Percentiles rank a stretch among this genome's conserved stretches.
phyloP scores from a whole-genome alignment of 768 basidiomycete species.

The Auriscalpium vulgare region DNA sequence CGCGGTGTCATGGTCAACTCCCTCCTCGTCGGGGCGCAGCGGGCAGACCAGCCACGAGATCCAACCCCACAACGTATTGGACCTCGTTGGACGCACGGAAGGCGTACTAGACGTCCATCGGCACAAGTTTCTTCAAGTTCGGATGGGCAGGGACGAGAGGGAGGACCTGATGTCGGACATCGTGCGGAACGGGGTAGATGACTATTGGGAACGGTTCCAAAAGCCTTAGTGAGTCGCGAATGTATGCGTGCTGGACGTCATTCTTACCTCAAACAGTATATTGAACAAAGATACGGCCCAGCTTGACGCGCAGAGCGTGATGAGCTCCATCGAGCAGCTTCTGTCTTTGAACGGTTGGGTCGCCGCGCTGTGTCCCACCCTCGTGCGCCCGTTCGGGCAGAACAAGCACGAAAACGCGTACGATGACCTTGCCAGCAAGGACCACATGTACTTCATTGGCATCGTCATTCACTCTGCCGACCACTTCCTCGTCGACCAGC shows the following conservation, averaged over 20 bases:
- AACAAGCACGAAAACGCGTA: slow-evolving; percentile 81
- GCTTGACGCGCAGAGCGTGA: slow-evolving; percentile 84
- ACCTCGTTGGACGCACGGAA: slow-evolving; percentile 58
- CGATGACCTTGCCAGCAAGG: slow-evolving; percentile 77
- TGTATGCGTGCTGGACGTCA: not conserved
- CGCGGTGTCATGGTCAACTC: slow-evolving; percentile 28
- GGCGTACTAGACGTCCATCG: slow-evolving; percentile 83
- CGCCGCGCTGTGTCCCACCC: slow-evolving; percentile 87
- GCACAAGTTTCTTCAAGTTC: slow-evolving; percentile 79
- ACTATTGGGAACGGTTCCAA: slow-evolving; percentile 93
- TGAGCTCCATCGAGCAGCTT: slow-evolving; percentile 85
- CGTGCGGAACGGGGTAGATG: slow-evolving; percentile 66
- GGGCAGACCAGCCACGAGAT: slow-evolving; percentile 32
- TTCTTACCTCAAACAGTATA: slow-evolving; percentile 41
- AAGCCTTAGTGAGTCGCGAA: slow-evolving; percentile 67
- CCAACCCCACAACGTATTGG: slow-evolving; percentile 51
- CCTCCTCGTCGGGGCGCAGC: slow-evolving; percentile 16
- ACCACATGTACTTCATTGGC: slow-evolving; percentile 89
- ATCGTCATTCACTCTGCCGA: slow-evolving; percentile 97
- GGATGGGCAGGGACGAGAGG: slow-evolving; percentile 81
- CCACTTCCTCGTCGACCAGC: slow-evolving; percentile 97
- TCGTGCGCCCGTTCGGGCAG: slow-evolving; percentile 91
- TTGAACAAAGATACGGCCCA: slow-evolving; percentile 75
- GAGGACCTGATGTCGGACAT: slow-evolving; percentile 73
- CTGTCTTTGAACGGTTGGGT: slow-evolving; percentile 98